Percentiles rank a stretch among this genome's conserved stretches.
These are phyloP conservation scores for Komagataella populi DNA, from an alignment of 805 yeast species.

Conservation along the genomic window DNA sequence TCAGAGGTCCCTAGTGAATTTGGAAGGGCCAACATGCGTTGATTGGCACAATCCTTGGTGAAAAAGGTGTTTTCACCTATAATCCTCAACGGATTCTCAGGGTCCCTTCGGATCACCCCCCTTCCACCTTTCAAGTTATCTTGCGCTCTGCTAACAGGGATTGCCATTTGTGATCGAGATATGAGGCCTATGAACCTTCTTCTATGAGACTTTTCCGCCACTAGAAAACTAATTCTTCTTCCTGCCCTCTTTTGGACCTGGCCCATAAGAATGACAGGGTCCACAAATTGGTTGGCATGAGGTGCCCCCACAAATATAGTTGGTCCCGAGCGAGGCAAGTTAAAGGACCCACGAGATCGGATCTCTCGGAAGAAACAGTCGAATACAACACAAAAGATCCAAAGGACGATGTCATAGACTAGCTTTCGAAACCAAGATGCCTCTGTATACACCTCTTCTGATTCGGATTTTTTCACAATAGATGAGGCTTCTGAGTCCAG, in stretches of 20 bases:
- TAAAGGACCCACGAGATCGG: conserved; percentile 56
- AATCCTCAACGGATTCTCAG: conserved; percentile 31
- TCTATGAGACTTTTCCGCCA: conserved; percentile 38
- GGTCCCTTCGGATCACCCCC: conserved; percentile 51
- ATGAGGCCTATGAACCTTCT: conserved; percentile 54
- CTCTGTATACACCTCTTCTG: neutral
- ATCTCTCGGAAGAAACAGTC: conserved; percentile 67
- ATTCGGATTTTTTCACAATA: neutral
- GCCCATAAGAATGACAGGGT: conserved; percentile 62
- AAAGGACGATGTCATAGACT: conserved; percentile 37
- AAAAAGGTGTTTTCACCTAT: conserved; percentile 58
- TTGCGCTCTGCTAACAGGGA: conserved; percentile 89
- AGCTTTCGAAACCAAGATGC: conserved; percentile 13
- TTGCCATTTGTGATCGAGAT: conserved; percentile 65
- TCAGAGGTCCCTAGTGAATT: conserved; percentile 66
- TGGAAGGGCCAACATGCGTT: conserved; percentile 68
- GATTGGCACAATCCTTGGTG: conserved; percentile 42
- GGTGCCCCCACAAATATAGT: conserved; percentile 75
- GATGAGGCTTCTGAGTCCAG: neutral
- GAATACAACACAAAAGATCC: conserved; percentile 27
- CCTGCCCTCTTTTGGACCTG: conserved; percentile 45
- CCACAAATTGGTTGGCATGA: conserved; percentile 80
- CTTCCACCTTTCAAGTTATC: conserved; percentile 59
- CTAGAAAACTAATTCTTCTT: conserved; percentile 35
- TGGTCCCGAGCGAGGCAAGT: conserved; percentile 47